phyloP scores from a whole-genome alignment of 2,329 filamentous ascomycete genomes.

The Penicillium italicum region DNA sequence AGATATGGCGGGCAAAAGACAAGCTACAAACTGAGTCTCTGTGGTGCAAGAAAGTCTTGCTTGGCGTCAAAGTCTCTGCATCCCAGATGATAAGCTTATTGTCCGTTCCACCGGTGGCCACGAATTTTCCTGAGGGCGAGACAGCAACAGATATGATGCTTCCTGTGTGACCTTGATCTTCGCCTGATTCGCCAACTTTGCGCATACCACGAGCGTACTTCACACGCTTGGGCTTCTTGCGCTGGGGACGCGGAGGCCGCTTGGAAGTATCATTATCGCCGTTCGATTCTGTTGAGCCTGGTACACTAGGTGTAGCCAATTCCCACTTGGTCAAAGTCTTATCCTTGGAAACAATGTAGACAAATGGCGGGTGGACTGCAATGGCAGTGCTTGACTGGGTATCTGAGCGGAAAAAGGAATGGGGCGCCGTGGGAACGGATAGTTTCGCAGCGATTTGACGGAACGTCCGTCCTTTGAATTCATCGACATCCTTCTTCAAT shows the following conservation, averaged over 20 bases:
- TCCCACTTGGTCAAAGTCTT: conserved; percentile 84
- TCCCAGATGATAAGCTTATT: conserved; percentile 85
- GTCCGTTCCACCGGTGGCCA: conserved; percentile 86
- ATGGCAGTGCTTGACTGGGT: conserved; percentile 74
- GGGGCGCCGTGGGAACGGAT: conserved; percentile 63
- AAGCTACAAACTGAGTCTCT: conserved; percentile 81
- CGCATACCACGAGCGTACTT: conserved; percentile 49
- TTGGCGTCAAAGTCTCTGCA: conserved; percentile 69
- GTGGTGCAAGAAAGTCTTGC: conserved; percentile 87
- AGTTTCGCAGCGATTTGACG: conserved; percentile 71
- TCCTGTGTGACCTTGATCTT: conserved; percentile 69
- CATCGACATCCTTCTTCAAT: conserved; percentile 85
- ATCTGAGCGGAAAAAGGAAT: conserved; percentile 74
- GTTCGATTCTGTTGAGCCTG: conserved; percentile 50
- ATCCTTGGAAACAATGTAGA: conserved; percentile 88
- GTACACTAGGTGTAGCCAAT: conserved; percentile 53
- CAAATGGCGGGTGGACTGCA: conserved; percentile 72
- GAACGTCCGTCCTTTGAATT: conserved; percentile 86
- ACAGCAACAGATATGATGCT: conserved; percentile 80
- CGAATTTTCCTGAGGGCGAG: conserved; percentile 82
- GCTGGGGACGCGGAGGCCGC: conserved; percentile 51
- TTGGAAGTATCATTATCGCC: conserved; percentile 60
- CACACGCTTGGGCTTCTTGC: conserved; percentile 45
- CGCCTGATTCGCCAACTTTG: conserved; percentile 37
- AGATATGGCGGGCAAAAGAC: conserved; percentile 76